Base-by-base conservation (phyloP, 2,329 filamentous ascomycete genomes). In the Sporothrix mexicana region DNA sequence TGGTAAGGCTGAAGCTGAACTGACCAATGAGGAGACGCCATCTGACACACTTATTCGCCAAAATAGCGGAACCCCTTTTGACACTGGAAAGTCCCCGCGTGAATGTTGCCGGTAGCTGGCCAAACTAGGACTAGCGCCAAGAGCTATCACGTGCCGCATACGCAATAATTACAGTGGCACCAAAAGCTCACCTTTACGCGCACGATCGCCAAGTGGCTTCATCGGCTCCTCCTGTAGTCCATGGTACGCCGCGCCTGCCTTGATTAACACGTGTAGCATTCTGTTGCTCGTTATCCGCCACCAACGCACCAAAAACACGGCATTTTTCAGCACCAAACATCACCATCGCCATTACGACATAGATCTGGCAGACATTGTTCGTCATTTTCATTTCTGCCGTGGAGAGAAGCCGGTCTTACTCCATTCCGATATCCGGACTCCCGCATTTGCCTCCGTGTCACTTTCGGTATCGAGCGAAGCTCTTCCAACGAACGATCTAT, bases 171-270 rank as follows among this genome's bases (percentile, higher is more conserved):
- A 36, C 41, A 61, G 53, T 47, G 61, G 61, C 61, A 47, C 36
- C 61, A 66, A 41, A 20, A 17, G 43, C 61, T n/a, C n/a, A 20
- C 36, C 36, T 41, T n/a, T 20, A 20, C 23, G 43, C 45, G 43
- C 45, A 59, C 43, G 72, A 73, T 73, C 72, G 72, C 72, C 72
- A 73, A 73, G 72, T 73, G 72, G 67, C 72, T 70, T 73, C 72
- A 73, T 70, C 68, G 51, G 64, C 68, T 13, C 9, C n/a, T 43
- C 51, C 15, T 53, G 41, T 49, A 13, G 3, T 2, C 47, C 12
- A 36, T 2, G 7, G 30, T 36, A 36, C 30, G 30, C 30, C 30
- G 30, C 30, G 64, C 64, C 30, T 47, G n/a, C 53, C 68, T 15
- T 36, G 49, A 36, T 53, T 36, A 66, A 66, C 30, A 25, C 23